Evolutionary conservation across 2,329 filamentous ascomycete genomes (phyloP), one percentile per base, ranked within the genome.

Genomic region (Botrytis paeoniae): DNA sequence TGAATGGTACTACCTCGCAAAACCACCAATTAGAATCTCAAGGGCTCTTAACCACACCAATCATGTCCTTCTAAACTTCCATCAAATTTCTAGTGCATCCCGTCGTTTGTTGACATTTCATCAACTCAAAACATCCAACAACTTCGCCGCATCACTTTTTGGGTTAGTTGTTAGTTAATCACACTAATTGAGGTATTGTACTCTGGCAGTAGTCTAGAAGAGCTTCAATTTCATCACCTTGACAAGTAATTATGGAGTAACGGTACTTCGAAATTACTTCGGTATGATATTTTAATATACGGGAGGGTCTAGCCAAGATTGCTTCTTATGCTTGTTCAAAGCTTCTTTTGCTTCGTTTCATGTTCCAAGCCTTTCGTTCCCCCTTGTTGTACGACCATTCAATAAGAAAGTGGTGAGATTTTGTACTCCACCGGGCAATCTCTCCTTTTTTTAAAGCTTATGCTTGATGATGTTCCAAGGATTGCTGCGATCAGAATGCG

Each of bases 301-400:
- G 12, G 18, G 29, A n/a, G 7, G 37, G 37, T 39, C 37, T 39
- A 41, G 37, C 39, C 39, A 63, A 43, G 39, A 63, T 63, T 43
- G 61, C 25, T 29, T 29, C 3, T 29, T 25, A 25, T 45, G 18
- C 45, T 25, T 25, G 41, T n/a, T 1, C 8, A n/a, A 66, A 29
- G 43, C 43, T 54, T 66, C 48, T 57, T 57, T 54, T 32, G 65
- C 65, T 39, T 68, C 37, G 65, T 68, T 68, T 68, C 65, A 68
- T 41, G 25, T 41, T 57, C 48, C 22, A 57, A 32, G 10, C n/a
- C 37, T 57, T n/a, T 29, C 1, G 14, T 29, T 20, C 65, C 16
- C 8, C 32, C 22, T 39, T n/a, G 45, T 12, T 20, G 57, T 37
- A 16, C 18, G 10, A 29, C 18, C 22, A 64, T 45, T 29, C n/a